Conservation (phyloP, 179 eudicot species). For the Actinidia polygama region DNA sequence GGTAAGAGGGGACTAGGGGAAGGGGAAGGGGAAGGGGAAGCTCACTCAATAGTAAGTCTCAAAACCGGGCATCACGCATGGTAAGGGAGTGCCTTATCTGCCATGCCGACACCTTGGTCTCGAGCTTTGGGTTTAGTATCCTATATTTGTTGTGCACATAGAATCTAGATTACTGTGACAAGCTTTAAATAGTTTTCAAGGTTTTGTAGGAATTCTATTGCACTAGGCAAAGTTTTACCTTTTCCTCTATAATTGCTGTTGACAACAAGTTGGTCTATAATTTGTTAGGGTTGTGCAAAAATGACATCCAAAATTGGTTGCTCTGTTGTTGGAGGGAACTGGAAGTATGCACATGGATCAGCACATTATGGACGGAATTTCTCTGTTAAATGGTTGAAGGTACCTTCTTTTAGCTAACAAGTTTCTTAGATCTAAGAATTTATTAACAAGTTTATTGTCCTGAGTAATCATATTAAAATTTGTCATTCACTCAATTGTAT, state of each 20-base stretch:
- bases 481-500: neutral
- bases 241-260: slow-evolving; percentile 14
- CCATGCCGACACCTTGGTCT: neutral
- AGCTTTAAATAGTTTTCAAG: neutral
- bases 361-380: slow-evolving; percentile 98
- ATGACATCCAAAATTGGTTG: slow-evolving; percentile 96
- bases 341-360: slow-evolving; percentile 98
- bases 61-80: no score
- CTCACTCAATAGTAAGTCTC: no score
- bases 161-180: neutral
- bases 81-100: no score
- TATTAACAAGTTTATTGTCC: slow-evolving; percentile 1
- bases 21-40: no score
- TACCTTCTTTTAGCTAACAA: slow-evolving; percentile 21
- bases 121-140: slow-evolving; percentile 5
- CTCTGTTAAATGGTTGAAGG: slow-evolving; percentile 97
- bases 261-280: slow-evolving; percentile 23
- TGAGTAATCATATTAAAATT: neutral
- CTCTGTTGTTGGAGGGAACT: slow-evolving; percentile 90
- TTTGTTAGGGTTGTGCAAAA: slow-evolving; percentile 90
- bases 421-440: neutral
- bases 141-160: neutral
- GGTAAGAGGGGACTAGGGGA: no score
- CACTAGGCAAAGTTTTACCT: slow-evolving; percentile 16
- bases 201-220: slow-evolving; percentile 11